Evolutionary conservation across 257 asterid species (phyloP), one percentile per base, ranked within the genome.

Genomic region (Leonotis leonurus): DNA sequence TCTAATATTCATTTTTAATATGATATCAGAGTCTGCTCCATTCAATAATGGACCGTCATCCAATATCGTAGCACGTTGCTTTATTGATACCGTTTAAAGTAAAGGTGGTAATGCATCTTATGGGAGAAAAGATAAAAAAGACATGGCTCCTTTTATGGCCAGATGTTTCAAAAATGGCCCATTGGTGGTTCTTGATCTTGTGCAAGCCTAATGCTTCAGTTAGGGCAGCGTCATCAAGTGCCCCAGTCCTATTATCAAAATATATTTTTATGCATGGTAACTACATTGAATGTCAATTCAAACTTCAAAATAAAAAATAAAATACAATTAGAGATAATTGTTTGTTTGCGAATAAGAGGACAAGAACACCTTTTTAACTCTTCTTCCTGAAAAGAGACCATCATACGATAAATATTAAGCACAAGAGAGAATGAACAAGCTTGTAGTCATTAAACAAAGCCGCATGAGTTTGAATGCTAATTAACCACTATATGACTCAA

Each of bases 91-190:
- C n/a, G n/a, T n/a, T n/a, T n/a, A n/a, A 2, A 3, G 25, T 18
- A 45, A 45, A 45, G 14, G 43, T 20, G 11, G 20, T 24, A 17
- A 45, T 6, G 27, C 11, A 14, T 5, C 11, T 11, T 33, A 12
- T 27, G 32, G 22, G 17, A 43, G 11, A 14, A 35, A n/a, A n/a
- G n/a, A n/a, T n/a, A n/a, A n/a, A 84, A 88, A 56, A 91, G 77
- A 45, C 98, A 96, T 75, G 88, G 88, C 98, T 67, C 98, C 98
- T 77, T 88, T 91, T 44, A 91, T 58, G 64, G 98, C 98, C 98
- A 43, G 96, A 91, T 41, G 98, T 83, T 85, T 88, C 86, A 51
- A 91, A 91, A 62, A 91, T 91, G 52, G 95, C 65, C 98, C 98
- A 91, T 49, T 88, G 98, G 16, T 96, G 89, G 77, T 64, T 91